Percentiles rank a stretch among this genome's conserved stretches.
phyloP scores from a whole-genome alignment of 352 stramenopile species.

The Saprolegnia diclina region DNA sequence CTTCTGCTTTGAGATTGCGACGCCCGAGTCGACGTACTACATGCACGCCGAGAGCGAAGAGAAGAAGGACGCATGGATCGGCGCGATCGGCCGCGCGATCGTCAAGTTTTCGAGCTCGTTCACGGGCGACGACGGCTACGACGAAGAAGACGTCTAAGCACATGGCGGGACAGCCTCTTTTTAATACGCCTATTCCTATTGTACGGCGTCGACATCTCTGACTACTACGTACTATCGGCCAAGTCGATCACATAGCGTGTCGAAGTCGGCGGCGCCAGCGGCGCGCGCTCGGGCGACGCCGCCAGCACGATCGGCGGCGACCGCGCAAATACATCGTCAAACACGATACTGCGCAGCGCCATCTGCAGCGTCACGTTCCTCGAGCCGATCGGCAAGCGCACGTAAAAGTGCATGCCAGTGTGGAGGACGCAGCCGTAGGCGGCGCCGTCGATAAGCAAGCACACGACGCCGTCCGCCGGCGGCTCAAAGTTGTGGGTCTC shows the following conservation, averaged over 20 bases:
- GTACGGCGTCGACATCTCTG: background rate
- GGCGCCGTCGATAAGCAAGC: conserved; percentile 23
- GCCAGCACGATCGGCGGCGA: conserved; percentile 14
- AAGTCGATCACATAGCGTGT: too few relatives aligned
- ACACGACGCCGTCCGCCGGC: conserved; percentile 30
- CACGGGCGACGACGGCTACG: conserved; percentile 85
- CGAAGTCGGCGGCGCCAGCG: too few relatives aligned
- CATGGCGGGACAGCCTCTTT: background rate
- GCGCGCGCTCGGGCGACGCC: too few relatives aligned
- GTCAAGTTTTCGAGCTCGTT: conserved; percentile 97
- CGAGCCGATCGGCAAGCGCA: background rate
- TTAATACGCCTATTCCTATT: background rate
- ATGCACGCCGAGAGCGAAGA: conserved; percentile 90
- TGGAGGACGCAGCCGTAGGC: conserved; percentile 28
- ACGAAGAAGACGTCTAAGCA: conserved; percentile 34
- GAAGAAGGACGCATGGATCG: conserved; percentile 92
- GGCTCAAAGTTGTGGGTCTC: conserved; percentile 29
- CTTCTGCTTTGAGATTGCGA: conserved; percentile 87
- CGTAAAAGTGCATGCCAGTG: conserved; percentile 20
- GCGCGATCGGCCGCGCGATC: conserved; percentile 95
- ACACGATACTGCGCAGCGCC: conserved; percentile 33
- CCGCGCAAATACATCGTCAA: conserved; percentile 27
- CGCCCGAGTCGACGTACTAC: conserved; percentile 85
- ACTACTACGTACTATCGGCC: background rate
- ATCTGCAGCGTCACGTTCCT: conserved; percentile 19